Conservation (phyloP, 495 filamentous ascomycete genomes). For the Apiosordaria backusii region DNA sequence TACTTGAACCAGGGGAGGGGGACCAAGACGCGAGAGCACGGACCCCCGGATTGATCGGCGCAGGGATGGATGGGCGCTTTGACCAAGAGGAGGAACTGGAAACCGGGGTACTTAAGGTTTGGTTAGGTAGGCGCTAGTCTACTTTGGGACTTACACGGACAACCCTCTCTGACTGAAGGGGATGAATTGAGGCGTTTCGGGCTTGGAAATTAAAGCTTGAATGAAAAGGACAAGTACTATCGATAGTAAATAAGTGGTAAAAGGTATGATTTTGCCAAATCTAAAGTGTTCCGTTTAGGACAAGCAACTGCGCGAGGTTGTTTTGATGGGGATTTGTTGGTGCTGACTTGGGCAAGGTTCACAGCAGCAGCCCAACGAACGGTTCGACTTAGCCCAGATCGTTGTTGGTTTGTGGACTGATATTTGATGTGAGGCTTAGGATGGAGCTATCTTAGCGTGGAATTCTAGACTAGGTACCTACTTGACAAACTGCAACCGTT, state of each 20-base stretch:
- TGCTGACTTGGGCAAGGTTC: neutral
- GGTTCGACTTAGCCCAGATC: neutral
- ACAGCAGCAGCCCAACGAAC: neutral
- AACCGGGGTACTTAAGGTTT: neutral
- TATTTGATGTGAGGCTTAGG: neutral
- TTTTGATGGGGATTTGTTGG: too few species aligned
- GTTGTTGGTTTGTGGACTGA: neutral
- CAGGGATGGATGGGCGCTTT: slow-evolving; percentile 12
- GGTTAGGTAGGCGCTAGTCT: neutral
- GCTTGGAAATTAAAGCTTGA: too few species aligned
- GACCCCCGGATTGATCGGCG: slow-evolving; percentile 19
- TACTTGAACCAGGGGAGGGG: too few species aligned
- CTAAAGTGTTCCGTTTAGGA: too few species aligned
- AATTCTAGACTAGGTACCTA: neutral
- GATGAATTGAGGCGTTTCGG: neutral
- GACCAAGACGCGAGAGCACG: slow-evolving; percentile 6
- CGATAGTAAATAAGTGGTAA: too few species aligned
- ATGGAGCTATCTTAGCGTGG: neutral
- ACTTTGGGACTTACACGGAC: neutral
- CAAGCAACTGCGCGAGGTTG: too few species aligned
- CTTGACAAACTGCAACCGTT: neutral
- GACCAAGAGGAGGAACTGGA: neutral
- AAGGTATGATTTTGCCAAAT: too few species aligned
- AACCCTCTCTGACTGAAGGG: neutral
- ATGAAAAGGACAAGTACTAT: too few species aligned